These are phyloP conservation scores for Stemphylium beticola DNA, from an alignment of 2,329 filamentous ascomycete genomes.

Conservation along the genomic window DNA sequence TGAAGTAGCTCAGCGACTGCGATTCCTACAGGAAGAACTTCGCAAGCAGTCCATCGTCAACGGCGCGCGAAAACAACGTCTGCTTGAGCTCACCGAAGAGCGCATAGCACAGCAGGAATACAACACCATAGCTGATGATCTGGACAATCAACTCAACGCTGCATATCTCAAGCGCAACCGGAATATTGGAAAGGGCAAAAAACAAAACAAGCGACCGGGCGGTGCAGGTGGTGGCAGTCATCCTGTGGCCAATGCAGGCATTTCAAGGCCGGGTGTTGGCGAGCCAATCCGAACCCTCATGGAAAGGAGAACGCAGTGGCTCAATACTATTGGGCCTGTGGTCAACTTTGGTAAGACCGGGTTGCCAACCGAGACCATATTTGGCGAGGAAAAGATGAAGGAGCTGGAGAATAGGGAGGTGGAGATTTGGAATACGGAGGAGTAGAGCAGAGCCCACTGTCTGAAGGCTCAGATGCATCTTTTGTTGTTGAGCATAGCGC, in stretches of 20 bases:
- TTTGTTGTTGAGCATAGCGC: neutral
- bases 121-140: slow-evolving; percentile 92
- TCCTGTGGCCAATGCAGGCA: slow-evolving; percentile 47
- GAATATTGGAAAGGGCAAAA: slow-evolving; percentile 92
- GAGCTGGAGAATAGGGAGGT: slow-evolving; percentile 76
- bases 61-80: slow-evolving; percentile 83
- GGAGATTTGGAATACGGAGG: slow-evolving; percentile 80
- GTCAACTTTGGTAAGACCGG: slow-evolving; percentile 82
- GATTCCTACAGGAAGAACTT: slow-evolving; percentile 81
- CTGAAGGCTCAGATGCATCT: too few species aligned
- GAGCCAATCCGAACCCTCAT: slow-evolving; percentile 91
- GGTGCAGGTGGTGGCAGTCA: slow-evolving; percentile 76
- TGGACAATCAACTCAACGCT: slow-evolving; percentile 91
- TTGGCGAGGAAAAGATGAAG: slow-evolving; percentile 74
- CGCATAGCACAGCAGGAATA: slow-evolving; percentile 97
- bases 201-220: slow-evolving; percentile 77
- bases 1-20: slow-evolving; percentile 87
- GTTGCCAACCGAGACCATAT: slow-evolving; percentile 79
- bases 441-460: slow-evolving; percentile 50
- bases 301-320: slow-evolving; percentile 89
- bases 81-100: slow-evolving; percentile 87
- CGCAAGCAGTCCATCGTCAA: slow-evolving; percentile 86
- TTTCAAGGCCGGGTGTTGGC: slow-evolving; percentile 69
- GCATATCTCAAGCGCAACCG: slow-evolving; percentile 96
- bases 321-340: slow-evolving; percentile 85